Evolutionary conservation across 192 early-diverging fungal species (phyloP).

Genomic region (Podochytrium sp.): DNA sequence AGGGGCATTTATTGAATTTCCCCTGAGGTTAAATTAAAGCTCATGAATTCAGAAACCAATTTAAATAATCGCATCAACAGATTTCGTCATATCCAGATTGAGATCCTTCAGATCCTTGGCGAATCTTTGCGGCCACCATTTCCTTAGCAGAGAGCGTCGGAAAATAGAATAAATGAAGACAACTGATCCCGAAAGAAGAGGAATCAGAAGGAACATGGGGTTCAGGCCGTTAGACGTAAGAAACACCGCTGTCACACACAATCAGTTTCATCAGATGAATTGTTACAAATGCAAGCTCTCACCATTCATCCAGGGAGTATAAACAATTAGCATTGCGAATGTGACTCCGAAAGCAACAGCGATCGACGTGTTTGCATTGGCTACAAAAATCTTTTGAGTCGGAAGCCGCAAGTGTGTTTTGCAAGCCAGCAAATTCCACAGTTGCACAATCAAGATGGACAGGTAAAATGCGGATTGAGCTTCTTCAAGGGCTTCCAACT

Average conservation of each 20-base stretch:
- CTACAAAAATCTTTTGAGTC: conserved; percentile 71
- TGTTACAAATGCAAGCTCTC: not conserved
- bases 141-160: conserved; percentile 27
- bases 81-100: conserved; percentile 13
- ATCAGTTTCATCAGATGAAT: not conserved
- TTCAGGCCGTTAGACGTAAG: conserved; percentile 70
- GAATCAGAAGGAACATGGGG: conserved; percentile 80
- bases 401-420: conserved; percentile 71
- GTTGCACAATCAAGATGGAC: conserved; percentile 80
- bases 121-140: conserved; percentile 29
- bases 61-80: no score
- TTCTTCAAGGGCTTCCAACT: conserved; percentile 70
- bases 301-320: conserved; percentile 54
- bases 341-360: conserved; percentile 25
- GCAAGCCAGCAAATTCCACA: conserved; percentile 93
- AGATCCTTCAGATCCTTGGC: conserved; percentile 8
- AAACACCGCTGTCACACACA: conserved; percentile 69
- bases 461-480: conserved; percentile 84
- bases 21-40: no score
- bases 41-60: no score
- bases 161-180: conserved; percentile 40
- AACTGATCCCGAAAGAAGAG: conserved; percentile 71
- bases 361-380: conserved; percentile 44
- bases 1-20: no score
- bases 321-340: conserved; percentile 51